Evolutionary conservation across 1,284 basidiomycete genomes (phyloP), one percentile per base, ranked within the genome.

Genomic region (Sporisorium sorghi): DNA sequence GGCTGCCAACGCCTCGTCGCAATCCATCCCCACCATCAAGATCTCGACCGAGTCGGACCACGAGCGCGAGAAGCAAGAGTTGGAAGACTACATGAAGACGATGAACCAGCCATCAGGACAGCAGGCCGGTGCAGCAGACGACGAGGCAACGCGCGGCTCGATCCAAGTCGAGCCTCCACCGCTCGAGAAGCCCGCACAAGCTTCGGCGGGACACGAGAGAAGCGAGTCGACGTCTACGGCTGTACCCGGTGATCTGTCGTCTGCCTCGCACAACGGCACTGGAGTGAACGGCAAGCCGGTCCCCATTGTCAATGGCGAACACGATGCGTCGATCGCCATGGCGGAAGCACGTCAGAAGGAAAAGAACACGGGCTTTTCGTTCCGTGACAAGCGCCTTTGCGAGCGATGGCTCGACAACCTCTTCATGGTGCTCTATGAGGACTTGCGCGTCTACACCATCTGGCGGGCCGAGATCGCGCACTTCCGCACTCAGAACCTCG

Each of bases 391-490:
- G 87, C 88, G 97, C 35, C 86, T 99, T 30, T 99, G 97, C 84
- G 96, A 99, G 84, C 88, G 97, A 51, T 99, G 96, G 96, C 88
- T 99, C 55, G 96, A 98, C 85, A 99, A 99, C 80, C 85, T 99
- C 58, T 99, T 99, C 87, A 95, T 99, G 93, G 94, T 98, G 2
- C 87, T 98, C 5, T 98, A 98, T 85, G 95, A 98, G 91, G 96
- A 99, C 84, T 87, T 99, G 51, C 90, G 97, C n/a, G 93, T 99
- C 12, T 99, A 96, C 91, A 99, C 97, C 0, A 99, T 99, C 82
- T 99, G 97, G 90, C 90, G 96, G 21, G 96, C 97, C 4, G 97
- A 99, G 84, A 92, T 98, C n/a, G 93, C 94, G 0, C 96, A 99
- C 83, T 99, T 97, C 89, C 97, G 96, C 84, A 94, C 92, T 0